phyloP scores from a whole-genome alignment of 306 rosid genomes.

The Cucurbita argyrosperma region DNA sequence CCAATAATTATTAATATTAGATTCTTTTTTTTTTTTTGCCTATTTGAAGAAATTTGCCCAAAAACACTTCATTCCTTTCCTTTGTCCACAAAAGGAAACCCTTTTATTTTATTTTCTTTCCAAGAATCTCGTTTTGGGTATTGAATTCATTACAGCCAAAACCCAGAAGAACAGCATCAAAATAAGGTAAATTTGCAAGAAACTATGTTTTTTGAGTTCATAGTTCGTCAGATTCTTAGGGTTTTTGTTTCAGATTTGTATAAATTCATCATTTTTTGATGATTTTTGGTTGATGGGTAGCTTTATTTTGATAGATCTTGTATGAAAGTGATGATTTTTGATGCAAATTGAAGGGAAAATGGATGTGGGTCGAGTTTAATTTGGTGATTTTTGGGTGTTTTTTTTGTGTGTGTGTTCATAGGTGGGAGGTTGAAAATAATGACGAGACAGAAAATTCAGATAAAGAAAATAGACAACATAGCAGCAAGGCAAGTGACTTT shows the following conservation, averaged over 20 bases:
- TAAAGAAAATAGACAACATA: background rate
- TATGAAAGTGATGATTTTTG: background rate
- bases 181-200: background rate
- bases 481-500: constrained; percentile 4
- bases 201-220: background rate
- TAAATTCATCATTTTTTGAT: no score
- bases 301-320: background rate
- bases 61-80: background rate
- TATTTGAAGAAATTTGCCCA: background rate
- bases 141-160: background rate
- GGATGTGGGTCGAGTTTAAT: background rate
- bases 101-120: background rate
- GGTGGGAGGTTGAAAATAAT: background rate
- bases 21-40: background rate
- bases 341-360: background rate
- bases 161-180: background rate
- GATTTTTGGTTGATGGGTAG: background rate
- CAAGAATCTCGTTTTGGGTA: background rate
- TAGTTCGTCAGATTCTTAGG: background rate
- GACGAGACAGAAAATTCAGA: background rate
- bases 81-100: background rate
- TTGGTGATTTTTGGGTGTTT: background rate
- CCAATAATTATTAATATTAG: background rate
- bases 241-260: background rate
- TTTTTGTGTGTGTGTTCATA: background rate